Percentiles rank a stretch among this genome's conserved stretches.
Evolutionary conservation across 306 rosid genomes (phyloP).

Genomic region (Cucurbita argyrosperma): DNA sequence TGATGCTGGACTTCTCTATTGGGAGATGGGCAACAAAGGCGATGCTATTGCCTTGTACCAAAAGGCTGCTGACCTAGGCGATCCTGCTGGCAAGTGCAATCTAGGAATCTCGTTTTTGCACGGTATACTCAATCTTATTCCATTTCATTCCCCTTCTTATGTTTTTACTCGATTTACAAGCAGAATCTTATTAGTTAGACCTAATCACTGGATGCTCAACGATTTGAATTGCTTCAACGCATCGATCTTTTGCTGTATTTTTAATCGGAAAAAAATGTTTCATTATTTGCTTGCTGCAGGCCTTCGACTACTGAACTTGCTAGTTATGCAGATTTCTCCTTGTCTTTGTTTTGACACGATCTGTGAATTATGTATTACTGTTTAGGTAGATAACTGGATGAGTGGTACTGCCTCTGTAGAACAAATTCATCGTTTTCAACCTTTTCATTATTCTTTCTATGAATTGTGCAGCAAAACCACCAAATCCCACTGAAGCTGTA

Average conservation of each 20-base stretch:
- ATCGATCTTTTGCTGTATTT: background rate
- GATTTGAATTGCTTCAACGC: background rate
- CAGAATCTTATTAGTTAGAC: background rate
- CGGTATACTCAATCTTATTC: conserved; percentile 22
- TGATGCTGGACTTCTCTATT: conserved; percentile 67
- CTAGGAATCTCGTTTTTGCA: conserved; percentile 68
- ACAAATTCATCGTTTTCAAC: background rate
- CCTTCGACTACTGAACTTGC: background rate
- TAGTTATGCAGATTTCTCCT: background rate
- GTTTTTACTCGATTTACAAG: too few relatives aligned
- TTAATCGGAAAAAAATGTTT: background rate
- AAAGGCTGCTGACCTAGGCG: conserved; percentile 56
- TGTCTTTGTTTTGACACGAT: background rate
- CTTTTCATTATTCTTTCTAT: background rate
- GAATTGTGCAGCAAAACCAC: conserved; percentile 44
- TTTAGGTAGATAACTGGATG: background rate
- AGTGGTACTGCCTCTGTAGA: background rate
- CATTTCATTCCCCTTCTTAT: background rate
- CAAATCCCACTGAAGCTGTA: conserved; percentile 52
- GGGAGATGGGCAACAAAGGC: conserved; percentile 52
- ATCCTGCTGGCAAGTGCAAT: conserved; percentile 68
- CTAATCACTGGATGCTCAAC: background rate
- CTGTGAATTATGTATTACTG: background rate
- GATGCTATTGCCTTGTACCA: conserved; percentile 43
- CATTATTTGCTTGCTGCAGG: background rate